phyloP scores from a whole-genome alignment of 495 filamentous ascomycete genomes.

The Xylaria acuta region DNA sequence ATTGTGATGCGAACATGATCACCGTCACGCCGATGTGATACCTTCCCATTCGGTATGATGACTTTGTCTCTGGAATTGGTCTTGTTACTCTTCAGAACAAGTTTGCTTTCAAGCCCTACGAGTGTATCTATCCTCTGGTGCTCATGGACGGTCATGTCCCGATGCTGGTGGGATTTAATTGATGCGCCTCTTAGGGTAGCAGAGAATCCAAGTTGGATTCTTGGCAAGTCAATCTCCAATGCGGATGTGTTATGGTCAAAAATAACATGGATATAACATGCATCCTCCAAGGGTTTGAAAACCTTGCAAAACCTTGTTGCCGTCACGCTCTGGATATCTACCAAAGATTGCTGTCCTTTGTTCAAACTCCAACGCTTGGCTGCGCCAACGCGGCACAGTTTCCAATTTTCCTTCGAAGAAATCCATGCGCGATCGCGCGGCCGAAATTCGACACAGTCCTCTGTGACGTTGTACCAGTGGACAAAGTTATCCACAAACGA shows the following conservation, averaged over 20 bases:
- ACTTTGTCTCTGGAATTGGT: constrained; percentile 44
- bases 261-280: constrained; percentile 44
- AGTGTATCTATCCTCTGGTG: constrained; percentile 58
- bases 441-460: constrained; percentile 56
- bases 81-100: constrained; percentile 52
- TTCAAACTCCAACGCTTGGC: constrained; percentile 17
- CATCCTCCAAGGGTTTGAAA: constrained; percentile 48
- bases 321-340: constrained; percentile 46
- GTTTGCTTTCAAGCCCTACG: constrained; percentile 58
- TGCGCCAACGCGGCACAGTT: constrained; percentile 27
- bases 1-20: constrained; percentile 54
- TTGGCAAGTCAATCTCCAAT: constrained; percentile 51
- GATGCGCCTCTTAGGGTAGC: constrained; percentile 35
- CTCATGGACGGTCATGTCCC: constrained; percentile 59
- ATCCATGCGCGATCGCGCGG: constrained; percentile 51
- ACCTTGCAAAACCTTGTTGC: constrained; percentile 41
- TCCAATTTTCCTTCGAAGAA: constrained; percentile 39
- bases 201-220: constrained; percentile 56
- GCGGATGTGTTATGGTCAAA: constrained; percentile 3
- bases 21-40: constrained; percentile 28
- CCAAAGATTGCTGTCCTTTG: constrained; percentile 26
- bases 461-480: constrained; percentile 62
- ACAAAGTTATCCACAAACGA: constrained; percentile 55
- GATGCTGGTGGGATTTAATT: constrained; percentile 58
- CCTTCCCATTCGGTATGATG: constrained; percentile 57